phyloP scores from a whole-genome alignment of 1,139 yeast genomes.

The Blastobotrys buckinghamii region DNA sequence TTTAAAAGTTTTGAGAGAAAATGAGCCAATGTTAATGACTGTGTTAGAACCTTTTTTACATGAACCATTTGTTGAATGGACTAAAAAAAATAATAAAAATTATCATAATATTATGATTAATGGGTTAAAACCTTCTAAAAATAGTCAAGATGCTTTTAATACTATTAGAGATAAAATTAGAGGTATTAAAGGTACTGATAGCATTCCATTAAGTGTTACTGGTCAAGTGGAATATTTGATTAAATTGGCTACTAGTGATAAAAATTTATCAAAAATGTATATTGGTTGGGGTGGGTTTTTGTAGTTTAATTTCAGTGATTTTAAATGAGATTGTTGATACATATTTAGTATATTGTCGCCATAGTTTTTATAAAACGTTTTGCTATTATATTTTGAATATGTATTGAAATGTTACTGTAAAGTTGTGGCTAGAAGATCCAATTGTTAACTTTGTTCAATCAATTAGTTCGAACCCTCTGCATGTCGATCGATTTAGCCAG shows the following conservation, averaged over 20 bases:
- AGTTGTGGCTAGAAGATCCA: too few species aligned
- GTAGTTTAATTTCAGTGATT: constrained; percentile 25
- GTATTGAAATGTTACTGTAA: too few species aligned
- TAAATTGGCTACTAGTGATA: constrained; percentile 72
- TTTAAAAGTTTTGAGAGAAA: constrained; percentile 59
- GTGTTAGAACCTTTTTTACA: constrained; percentile 87
- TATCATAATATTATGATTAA: constrained; percentile 15
- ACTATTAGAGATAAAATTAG: constrained; percentile 74
- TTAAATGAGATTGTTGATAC: too few species aligned
- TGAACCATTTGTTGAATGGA: constrained; percentile 66
- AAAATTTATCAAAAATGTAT: constrained; percentile 78
- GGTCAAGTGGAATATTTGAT: constrained; percentile 91
- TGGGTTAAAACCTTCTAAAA: constrained; percentile 28
- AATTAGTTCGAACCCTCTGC: too few species aligned
- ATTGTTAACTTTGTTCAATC: too few species aligned
- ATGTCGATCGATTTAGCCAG: too few species aligned
- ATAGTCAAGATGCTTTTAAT: constrained; percentile 65
- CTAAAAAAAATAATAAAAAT: constrained; percentile 16
- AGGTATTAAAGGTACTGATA: constrained; percentile 79
- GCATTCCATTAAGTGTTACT: constrained; percentile 79
- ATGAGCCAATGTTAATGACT: constrained; percentile 87
- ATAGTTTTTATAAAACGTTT: too few species aligned
- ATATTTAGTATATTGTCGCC: too few species aligned
- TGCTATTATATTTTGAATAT: too few species aligned
- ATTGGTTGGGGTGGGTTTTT: constrained; percentile 90